Percentiles rank a stretch among this genome's conserved stretches.
These are phyloP conservation scores for Hydnum rufescens DNA, from an alignment of 768 basidiomycete genomes.

Conservation along the genomic window DNA sequence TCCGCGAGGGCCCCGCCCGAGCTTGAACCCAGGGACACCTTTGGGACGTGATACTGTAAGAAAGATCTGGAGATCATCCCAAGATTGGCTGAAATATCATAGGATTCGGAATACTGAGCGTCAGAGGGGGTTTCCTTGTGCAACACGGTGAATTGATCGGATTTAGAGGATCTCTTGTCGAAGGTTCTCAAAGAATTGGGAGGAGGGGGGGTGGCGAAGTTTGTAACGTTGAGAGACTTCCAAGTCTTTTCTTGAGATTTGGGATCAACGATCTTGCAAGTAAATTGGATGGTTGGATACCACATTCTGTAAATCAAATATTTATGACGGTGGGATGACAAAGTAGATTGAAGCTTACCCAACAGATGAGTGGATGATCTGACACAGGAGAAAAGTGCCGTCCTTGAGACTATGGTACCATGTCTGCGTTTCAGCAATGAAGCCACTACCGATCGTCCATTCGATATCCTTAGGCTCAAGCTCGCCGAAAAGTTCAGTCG, in stretches of 20 bases:
- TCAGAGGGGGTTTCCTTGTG: conserved; percentile 34
- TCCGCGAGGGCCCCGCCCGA: conserved; percentile 72
- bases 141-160: conserved; percentile 66
- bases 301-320: conserved; percentile 40
- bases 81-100: conserved; percentile 61
- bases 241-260: conserved; percentile 52
- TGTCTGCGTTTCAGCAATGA: conserved; percentile 75
- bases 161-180: conserved; percentile 74
- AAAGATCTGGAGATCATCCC: conserved; percentile 63
- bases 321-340: background rate
- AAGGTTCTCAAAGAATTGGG: conserved; percentile 20
- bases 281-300: conserved; percentile 90
- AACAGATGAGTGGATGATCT: conserved; percentile 72
- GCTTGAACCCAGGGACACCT: conserved; percentile 68
- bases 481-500: background rate
- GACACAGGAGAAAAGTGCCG: conserved; percentile 59
- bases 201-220: conserved; percentile 58
- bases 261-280: conserved; percentile 72
- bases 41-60: conserved; percentile 52
- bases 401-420: conserved; percentile 73
- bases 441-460: conserved; percentile 68
- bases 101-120: conserved; percentile 47
- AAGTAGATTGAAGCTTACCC: conserved; percentile 32
- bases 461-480: conserved; percentile 57
- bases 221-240: conserved; percentile 72